Base-by-base conservation (phyloP, 768 basidiomycete genomes). In the Boletus insuetus region DNA sequence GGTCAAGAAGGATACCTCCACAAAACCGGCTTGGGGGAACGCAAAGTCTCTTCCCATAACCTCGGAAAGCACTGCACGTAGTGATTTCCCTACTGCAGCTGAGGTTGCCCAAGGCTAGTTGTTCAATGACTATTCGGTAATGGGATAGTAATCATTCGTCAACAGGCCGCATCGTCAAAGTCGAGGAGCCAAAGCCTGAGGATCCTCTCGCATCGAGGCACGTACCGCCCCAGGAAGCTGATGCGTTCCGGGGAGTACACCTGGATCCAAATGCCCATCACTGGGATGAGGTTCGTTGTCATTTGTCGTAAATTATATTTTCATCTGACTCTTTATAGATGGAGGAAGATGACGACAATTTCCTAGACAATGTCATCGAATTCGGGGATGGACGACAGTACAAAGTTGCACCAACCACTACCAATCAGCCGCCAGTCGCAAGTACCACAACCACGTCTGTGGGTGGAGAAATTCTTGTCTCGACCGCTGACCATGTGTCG, bases 371-470 rank as follows among this genome's bases (percentile, higher is more conserved):
- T 31, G 89, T 93, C 34, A 90, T 99, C 63, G 95, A 99, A 69
- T 99, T 99, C 67, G 95, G 85, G 5, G 97, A 99, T 67, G 95
- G 95, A 12, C 83, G 88, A 45, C 90, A 92, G 69, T 96, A 97
- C 75, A 91, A 87, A 58, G 82, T 96, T 52, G 84, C 87, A 63
- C 72, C 81, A 8, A 65, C 75, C 24, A 74, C 79, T 35, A 55
- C 69, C 6, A 43, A 16, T 24, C 74, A 69, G 53, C 55, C 72
- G 13, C 42, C 66, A 60, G 46, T 66, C 69, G 22, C 52, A 42
- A 48, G 50, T 46, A 49, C 63, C 20, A 37, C 58, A 4, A 31
- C 49, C 43, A 44, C 56, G 6, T 55, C 51, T 49, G 53, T 53
- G 37, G 60, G 46, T 38, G 56, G 35, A 40, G 55, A 69, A 31